Evolutionary conservation across 805 yeast species (phyloP), one percentile per base, ranked within the genome.

Genomic region (Starmerella davenportii): DNA sequence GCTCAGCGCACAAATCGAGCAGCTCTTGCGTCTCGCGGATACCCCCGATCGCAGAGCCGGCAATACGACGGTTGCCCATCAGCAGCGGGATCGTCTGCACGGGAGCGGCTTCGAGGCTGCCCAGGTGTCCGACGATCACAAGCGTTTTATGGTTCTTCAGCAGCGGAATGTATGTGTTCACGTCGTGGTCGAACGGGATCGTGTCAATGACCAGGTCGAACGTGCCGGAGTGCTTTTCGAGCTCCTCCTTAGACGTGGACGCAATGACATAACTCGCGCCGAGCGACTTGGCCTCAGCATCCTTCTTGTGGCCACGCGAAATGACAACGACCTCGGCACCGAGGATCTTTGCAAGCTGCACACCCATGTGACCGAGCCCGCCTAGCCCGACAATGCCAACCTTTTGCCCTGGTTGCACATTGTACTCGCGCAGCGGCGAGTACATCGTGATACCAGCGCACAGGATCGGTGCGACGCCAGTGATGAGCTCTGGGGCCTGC

Each of bases 381-480:
- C 80, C 80, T 43, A 74, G 64, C 39, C 79, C 79, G 43, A 70
- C 64, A 41, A 74, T 56, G 36, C 76, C 79, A 38, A 74, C 74
- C 38, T 59, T 65, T 45, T 61, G 62, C 36, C 72, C 72, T 34
- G 64, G 62, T 42, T 66, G 69, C 48, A 59, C 62, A 33, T 64
- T 65, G 39, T 62, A 61, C 55, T 63, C 58, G 36, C 52, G 61
- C 49, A 77, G 58, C 39, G 87, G 85, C 13, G 79, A 68, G 60
- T 62, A 77, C 13, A 72, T 75, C 14, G 87, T 77, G 53, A 75
- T 61, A 42, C 87, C 87, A 43, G 81, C 87, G 62, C 87, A 77
- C 61, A 76, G 59, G 60, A 78, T 60, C 37, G 85, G 84, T 3
- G 82, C 82, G 21, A 72, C 81, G 24, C 64, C 60, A 30, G 63